A percentile compares a stretch with the other conserved stretches of the same genome.
Conservation (phyloP, 176 grass and related monocot species). For the Chrysopogon serrulatus region DNA sequence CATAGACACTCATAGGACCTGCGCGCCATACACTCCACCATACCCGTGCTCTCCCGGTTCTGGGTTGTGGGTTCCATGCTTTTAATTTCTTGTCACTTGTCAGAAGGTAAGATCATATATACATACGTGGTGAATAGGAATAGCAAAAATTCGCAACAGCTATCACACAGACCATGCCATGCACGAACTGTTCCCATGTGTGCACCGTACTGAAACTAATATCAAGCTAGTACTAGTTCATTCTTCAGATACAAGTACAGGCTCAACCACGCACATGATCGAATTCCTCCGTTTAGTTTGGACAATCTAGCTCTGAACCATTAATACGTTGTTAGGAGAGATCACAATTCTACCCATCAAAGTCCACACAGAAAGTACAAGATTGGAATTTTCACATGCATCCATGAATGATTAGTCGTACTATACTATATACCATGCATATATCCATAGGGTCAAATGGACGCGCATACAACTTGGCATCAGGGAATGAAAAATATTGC, state of each 20-base stretch:
- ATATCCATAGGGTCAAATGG: neutral
- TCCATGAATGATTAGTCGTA: neutral
- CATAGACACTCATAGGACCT: no score
- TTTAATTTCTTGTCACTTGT: neutral
- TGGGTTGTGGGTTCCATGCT: neutral
- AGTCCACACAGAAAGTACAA: slow-evolving; percentile 8
- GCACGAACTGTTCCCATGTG: slow-evolving; percentile 26
- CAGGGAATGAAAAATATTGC: slow-evolving; percentile 15
- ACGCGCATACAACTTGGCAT: neutral
- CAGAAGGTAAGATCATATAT: neutral
- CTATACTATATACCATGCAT: neutral
- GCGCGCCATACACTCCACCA: neutral
- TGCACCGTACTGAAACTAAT: neutral
- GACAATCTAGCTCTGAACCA: neutral
- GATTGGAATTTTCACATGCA: slow-evolving; percentile 13
- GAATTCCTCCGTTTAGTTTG: slow-evolving; percentile 6
- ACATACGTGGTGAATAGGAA: neutral
- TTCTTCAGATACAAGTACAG: neutral
- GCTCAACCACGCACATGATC: neutral
- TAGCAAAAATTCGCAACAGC: neutral
- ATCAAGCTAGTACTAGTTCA: neutral
- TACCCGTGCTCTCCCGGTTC: neutral
- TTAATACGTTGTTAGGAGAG: neutral
- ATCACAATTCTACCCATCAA: neutral
- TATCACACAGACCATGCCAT: neutral